These are phyloP conservation scores for Diplosphaera chodatii DNA, from an alignment of 139 green algal species.

Conservation along the genomic window DNA sequence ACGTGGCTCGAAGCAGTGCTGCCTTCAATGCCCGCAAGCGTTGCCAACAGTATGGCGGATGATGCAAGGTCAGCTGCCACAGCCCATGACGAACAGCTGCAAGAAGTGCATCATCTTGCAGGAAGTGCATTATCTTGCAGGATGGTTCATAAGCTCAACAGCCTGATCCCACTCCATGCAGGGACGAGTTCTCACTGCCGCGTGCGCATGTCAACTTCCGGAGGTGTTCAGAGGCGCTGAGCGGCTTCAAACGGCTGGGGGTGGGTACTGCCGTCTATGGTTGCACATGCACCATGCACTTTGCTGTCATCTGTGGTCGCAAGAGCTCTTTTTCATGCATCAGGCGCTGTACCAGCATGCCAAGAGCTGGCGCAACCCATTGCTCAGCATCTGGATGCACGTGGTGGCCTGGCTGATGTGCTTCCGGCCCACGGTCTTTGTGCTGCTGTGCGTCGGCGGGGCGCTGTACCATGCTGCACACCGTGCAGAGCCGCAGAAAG, in stretches of 20 bases:
- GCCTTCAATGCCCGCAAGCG: slow-evolving; percentile 7
- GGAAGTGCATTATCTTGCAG: no score
- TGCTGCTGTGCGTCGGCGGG: neutral
- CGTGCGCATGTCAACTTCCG: slow-evolving; percentile 16
- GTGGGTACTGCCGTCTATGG: neutral
- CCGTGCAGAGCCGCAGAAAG: neutral
- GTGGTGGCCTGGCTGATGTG: neutral
- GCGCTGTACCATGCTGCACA: neutral
- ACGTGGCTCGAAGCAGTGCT: slow-evolving; percentile 22
- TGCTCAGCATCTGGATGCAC: neutral
- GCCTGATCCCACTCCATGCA: no score
- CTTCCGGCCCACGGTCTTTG: neutral
- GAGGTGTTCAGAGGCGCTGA: slow-evolving; percentile 13
- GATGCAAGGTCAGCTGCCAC: neutral
- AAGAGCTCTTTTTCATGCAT: neutral
- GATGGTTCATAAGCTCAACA: no score
- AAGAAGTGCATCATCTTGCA: no score
- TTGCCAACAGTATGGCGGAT: neutral
- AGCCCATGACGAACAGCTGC: no score
- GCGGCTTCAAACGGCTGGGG: slow-evolving; percentile 1
- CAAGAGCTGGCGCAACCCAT: neutral
- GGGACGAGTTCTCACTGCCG: slow-evolving; percentile 24
- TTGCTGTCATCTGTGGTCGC: no score
- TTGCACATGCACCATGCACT: no score
- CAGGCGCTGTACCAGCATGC: neutral